These are phyloP conservation scores for Pichia ethanolica DNA, from an alignment of 805 yeast genomes.

Conservation along the genomic window DNA sequence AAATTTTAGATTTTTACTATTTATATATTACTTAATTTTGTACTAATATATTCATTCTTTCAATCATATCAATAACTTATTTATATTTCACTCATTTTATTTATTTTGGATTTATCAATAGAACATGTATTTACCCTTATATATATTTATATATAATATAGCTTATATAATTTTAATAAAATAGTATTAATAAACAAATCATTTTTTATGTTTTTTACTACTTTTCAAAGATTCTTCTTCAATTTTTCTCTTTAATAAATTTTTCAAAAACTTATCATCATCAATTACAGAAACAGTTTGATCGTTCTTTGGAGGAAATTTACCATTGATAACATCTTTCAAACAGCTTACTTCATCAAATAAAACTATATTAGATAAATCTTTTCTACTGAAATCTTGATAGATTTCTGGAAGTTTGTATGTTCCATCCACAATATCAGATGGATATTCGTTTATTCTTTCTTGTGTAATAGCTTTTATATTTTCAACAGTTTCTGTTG, in stretches of 20 bases:
- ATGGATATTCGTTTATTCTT: constrained; percentile 45
- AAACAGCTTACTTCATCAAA: constrained; percentile 50
- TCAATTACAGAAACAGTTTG: constrained; percentile 36
- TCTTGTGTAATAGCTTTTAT: constrained; percentile 28
- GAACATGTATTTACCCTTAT: too few species aligned
- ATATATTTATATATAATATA: neutral
- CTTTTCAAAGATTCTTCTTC: constrained; percentile 21
- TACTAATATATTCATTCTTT: too few species aligned
- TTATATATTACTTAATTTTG: too few species aligned
- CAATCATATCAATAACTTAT: too few species aligned
- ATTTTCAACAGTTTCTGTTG: constrained; percentile 27
- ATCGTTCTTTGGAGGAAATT: constrained; percentile 16
- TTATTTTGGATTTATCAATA: too few species aligned
- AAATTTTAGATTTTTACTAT: too few species aligned
- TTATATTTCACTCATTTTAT: too few species aligned
- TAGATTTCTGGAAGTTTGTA: constrained; percentile 15
- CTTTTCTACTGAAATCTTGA: constrained; percentile 18
- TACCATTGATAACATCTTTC: constrained; percentile 26
- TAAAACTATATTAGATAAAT: constrained; percentile 50
- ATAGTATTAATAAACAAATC: neutral
- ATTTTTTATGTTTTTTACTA: constrained; percentile 23
- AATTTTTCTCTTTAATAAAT: constrained; percentile 46
- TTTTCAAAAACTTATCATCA: constrained; percentile 53
- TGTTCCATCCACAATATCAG: constrained; percentile 7
- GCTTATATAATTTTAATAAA: neutral